A percentile compares a stretch with the other conserved stretches of the same genome.
These are phyloP conservation scores for Fusarium ambrosium DNA, from an alignment of 2,329 filamentous ascomycete species.

Conservation along the genomic window DNA sequence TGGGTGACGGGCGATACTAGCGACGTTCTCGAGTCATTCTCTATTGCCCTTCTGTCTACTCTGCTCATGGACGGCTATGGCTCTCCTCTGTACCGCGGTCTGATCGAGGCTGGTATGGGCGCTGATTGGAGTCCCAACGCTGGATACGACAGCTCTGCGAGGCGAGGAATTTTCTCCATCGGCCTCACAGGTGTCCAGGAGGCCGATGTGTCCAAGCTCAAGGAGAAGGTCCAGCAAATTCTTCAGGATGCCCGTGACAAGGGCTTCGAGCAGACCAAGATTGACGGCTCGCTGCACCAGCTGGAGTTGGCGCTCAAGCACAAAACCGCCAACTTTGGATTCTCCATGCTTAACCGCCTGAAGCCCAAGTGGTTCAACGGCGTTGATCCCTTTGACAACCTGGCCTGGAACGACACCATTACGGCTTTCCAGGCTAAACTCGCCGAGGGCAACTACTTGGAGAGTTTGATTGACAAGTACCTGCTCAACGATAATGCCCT, in stretches of 20 bases:
- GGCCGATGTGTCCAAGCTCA: constrained; percentile 82
- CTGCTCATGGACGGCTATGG: constrained; percentile 95
- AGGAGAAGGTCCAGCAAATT: constrained; percentile 79
- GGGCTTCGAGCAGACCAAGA: constrained; percentile 90
- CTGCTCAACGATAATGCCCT: constrained; percentile 88
- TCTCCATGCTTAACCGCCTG: constrained; percentile 88
- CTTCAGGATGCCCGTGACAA: constrained; percentile 77
- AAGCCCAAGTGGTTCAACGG: constrained; percentile 97
- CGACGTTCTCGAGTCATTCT: constrained; percentile 90
- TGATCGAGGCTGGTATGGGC: constrained; percentile 91
- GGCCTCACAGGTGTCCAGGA: constrained; percentile 91
- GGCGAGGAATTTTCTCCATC: constrained; percentile 86
- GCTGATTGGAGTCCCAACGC: constrained; percentile 96
- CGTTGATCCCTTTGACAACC: constrained; percentile 88
- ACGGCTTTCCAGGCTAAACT: constrained; percentile 84
- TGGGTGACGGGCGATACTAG: constrained; percentile 90
- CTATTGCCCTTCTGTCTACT: constrained; percentile 83
- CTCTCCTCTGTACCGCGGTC: constrained; percentile 88
- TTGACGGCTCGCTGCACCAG: constrained; percentile 94
- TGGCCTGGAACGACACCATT: constrained; percentile 93
- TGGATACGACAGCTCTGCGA: constrained; percentile 86
- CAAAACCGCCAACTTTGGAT: constrained; percentile 95
- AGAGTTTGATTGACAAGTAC: constrained; percentile 89
- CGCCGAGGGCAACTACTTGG: constrained; percentile 83
- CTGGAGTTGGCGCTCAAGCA: constrained; percentile 94